These are phyloP conservation scores for Kazachstania bromeliacearum DNA, from an alignment of 805 yeast genomes.

Conservation along the genomic window DNA sequence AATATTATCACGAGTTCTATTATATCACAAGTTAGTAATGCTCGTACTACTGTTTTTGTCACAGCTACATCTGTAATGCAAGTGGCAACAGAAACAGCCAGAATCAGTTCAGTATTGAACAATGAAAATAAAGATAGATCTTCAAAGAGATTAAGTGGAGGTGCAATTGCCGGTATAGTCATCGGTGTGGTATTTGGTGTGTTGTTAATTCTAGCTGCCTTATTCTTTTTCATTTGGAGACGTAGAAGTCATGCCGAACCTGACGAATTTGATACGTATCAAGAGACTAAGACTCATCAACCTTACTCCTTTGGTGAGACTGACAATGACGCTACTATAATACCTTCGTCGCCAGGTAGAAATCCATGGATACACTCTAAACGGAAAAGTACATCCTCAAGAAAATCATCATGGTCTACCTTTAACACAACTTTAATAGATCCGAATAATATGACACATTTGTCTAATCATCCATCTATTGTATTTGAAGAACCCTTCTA, in stretches of 20 bases:
- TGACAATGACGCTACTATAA: slow-evolving; percentile 20
- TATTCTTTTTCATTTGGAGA: slow-evolving; percentile 35
- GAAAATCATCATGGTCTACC: neutral
- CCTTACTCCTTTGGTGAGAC: slow-evolving; percentile 30
- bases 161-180: slow-evolving; percentile 57
- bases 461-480: slow-evolving; percentile 2
- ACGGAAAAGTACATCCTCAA: slow-evolving; percentile 1
- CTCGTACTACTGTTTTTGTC: slow-evolving; percentile 16
- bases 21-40: slow-evolving; percentile 13
- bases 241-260: slow-evolving; percentile 32
- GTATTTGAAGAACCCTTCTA: slow-evolving; percentile 17
- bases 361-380: slow-evolving; percentile 1
- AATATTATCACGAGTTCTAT: slow-evolving; percentile 19
- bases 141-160: slow-evolving; percentile 25
- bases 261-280: slow-evolving; percentile 28
- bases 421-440: neutral
- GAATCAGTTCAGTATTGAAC: slow-evolving; percentile 1
- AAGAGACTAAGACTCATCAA: slow-evolving; percentile 31
- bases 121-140: slow-evolving; percentile 3
- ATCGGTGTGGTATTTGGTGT: slow-evolving; percentile 43
- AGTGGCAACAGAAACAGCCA: slow-evolving; percentile 8
- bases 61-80: slow-evolving; percentile 24
- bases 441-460: neutral
- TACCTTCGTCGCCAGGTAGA: slow-evolving; percentile 9
- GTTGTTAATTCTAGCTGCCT: slow-evolving; percentile 28